Percentiles rank a stretch among this genome's conserved stretches.
Evolutionary conservation across 2,329 filamentous ascomycete genomes (phyloP).

Genomic region (Colletotrichum filicis): DNA sequence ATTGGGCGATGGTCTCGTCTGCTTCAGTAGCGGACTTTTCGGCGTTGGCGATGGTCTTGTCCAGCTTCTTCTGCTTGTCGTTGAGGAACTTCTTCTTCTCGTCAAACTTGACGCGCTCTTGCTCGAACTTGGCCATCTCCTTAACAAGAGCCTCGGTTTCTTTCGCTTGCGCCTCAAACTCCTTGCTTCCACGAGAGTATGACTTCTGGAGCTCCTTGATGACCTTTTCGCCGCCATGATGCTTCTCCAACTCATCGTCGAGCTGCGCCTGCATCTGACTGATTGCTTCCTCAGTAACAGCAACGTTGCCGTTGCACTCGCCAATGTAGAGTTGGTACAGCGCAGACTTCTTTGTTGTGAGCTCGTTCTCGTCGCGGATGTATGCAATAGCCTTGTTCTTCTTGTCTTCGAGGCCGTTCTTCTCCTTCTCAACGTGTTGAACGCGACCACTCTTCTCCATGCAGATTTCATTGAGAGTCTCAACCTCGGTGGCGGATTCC

Average conservation of each 20-base stretch:
- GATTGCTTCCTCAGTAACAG: constrained; percentile 89
- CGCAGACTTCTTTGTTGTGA: constrained; percentile 87
- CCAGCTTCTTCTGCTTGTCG: constrained; percentile 93
- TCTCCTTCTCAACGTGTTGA: constrained; percentile 98
- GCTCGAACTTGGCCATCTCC: constrained; percentile 92
- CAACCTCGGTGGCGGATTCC: constrained; percentile 89
- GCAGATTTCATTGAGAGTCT: constrained; percentile 93
- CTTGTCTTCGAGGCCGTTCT: constrained; percentile 91
- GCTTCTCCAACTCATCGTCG: constrained; percentile 88
- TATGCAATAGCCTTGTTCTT: constrained; percentile 93
- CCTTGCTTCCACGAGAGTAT: constrained; percentile 84
- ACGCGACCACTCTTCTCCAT: constrained; percentile 95
- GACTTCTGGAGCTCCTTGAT: constrained; percentile 91
- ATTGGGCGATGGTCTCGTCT: constrained; percentile 81
- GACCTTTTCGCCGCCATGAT: constrained; percentile 87
- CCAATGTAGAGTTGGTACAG: constrained; percentile 92
- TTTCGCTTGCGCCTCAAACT: constrained; percentile 86
- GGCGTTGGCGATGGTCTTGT: constrained; percentile 85
- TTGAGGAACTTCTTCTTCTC: constrained; percentile 96
- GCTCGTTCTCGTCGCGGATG: constrained; percentile 92
- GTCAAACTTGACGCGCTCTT: constrained; percentile 96
- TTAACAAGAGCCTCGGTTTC: constrained; percentile 82
- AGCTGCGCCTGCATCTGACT: constrained; percentile 90
- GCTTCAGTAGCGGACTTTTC: constrained; percentile 81
- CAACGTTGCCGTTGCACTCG: constrained; percentile 89